Evolutionary conservation across 768 basidiomycete species (phyloP).

Genomic region (Lyophyllum shimeji): DNA sequence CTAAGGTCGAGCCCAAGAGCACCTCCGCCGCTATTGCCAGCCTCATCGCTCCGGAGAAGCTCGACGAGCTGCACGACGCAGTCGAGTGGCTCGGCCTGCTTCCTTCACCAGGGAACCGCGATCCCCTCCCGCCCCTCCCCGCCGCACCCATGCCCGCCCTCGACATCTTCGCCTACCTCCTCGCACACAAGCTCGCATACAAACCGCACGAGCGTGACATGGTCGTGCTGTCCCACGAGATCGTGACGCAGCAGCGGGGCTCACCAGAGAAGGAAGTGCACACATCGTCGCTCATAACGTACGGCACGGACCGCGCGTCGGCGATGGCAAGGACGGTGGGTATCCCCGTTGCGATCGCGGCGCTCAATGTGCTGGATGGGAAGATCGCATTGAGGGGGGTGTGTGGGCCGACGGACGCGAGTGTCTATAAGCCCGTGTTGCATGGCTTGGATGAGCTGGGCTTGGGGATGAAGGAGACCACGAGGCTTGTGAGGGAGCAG

Average conservation of each 20-base stretch:
- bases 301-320: conserved; percentile 51
- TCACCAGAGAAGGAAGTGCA: conserved; percentile 47
- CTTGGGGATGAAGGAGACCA: conserved; percentile 46
- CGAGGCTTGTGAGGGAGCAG: neutral
- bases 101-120: conserved; percentile 9
- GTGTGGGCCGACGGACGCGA: conserved; percentile 58
- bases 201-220: conserved; percentile 74
- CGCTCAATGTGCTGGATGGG: conserved; percentile 69
- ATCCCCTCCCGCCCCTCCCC: conserved; percentile 44
- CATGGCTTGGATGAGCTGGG: conserved; percentile 55
- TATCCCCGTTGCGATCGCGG: conserved; percentile 82
- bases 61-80: conserved; percentile 32
- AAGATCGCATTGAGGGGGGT: conserved; percentile 56
- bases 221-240: conserved; percentile 84
- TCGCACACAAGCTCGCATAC: conserved; percentile 74
- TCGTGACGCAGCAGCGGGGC: conserved; percentile 45
- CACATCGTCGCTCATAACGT: conserved; percentile 63
- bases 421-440: conserved; percentile 65
- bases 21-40: conserved; percentile 18
- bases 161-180: conserved; percentile 71
- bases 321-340: conserved; percentile 95
- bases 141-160: conserved; percentile 48
- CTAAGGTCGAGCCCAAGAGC: conserved; percentile 11
- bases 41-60: conserved; percentile 20
- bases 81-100: conserved; percentile 51